Evolutionary conservation across 1,284 basidiomycete genomes (phyloP).

Genomic region (Ustilago xerochloae): DNA sequence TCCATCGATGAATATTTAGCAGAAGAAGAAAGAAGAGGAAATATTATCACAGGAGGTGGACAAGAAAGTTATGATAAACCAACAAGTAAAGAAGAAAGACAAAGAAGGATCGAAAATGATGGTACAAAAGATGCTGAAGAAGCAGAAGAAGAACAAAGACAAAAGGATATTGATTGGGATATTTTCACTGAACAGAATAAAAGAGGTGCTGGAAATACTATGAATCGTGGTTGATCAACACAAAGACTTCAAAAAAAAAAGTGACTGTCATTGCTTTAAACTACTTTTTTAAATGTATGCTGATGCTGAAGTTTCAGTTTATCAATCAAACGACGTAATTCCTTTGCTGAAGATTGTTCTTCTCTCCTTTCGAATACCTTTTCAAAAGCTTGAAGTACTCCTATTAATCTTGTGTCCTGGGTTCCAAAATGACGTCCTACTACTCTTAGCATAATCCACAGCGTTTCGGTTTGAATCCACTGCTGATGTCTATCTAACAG

Average conservation of each 20-base stretch:
- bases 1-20: constrained; percentile 93
- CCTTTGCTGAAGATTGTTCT: constrained; percentile 7
- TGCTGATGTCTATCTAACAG: constrained; percentile 17
- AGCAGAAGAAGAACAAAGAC: constrained; percentile 74
- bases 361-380: constrained; percentile 19
- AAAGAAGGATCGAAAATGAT: constrained; percentile 75
- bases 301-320: neutral
- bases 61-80: constrained; percentile 36
- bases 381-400: constrained; percentile 23
- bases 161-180: constrained; percentile 60
- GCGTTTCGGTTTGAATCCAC: constrained; percentile 19
- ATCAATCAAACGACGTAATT: constrained; percentile 1
- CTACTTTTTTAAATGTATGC: neutral
- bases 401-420: constrained; percentile 1
- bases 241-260: neutral
- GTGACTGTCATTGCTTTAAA: neutral
- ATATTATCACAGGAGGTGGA: constrained; percentile 84
- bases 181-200: constrained; percentile 50
- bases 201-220: constrained; percentile 88
- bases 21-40: constrained; percentile 84
- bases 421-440: constrained; percentile 14
- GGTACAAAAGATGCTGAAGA: constrained; percentile 78
- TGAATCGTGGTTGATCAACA: constrained; percentile 79
- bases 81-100: constrained; percentile 69
- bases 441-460: constrained; percentile 35